Conservation (phyloP, 495 filamentous ascomycete species). For the Penicillium dipodomyicola region DNA sequence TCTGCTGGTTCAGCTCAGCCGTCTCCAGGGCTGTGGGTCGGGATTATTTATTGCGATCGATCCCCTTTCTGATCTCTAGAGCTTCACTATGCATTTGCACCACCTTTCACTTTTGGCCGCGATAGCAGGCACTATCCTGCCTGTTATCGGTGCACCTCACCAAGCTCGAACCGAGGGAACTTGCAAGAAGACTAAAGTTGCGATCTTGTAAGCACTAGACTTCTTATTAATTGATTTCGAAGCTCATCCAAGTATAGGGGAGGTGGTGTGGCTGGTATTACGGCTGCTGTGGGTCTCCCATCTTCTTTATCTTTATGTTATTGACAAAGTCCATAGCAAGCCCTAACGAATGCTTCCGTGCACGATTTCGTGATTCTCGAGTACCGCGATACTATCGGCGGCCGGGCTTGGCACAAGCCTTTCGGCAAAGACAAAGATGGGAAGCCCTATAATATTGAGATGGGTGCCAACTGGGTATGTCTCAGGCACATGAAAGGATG, state of each 20-base stretch:
- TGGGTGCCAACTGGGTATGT: constrained; percentile 67
- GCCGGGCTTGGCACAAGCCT: constrained; percentile 53
- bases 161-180: constrained; percentile 16
- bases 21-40: background rate
- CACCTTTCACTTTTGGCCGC: constrained; percentile 21
- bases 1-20: background rate
- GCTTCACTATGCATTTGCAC: constrained; percentile 19
- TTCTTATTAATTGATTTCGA: background rate
- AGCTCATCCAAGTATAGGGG: constrained; percentile 26
- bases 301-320: background rate
- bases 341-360: constrained; percentile 60
- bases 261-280: constrained; percentile 61
- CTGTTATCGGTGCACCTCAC: constrained; percentile 23
- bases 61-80: background rate
- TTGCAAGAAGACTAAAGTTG: constrained; percentile 43
- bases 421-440: constrained; percentile 57
- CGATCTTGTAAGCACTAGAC: constrained; percentile 30
- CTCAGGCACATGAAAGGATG: background rate
- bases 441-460: constrained; percentile 60
- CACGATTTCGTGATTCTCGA: constrained; percentile 71
- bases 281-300: constrained; percentile 54
- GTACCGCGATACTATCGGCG: constrained; percentile 61
- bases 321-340: constrained; percentile 46
- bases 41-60: constrained; percentile 9
- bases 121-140: constrained; percentile 20